phyloP scores from a whole-genome alignment of 2,329 filamentous ascomycete genomes.

The Neofusicoccum sp. region DNA sequence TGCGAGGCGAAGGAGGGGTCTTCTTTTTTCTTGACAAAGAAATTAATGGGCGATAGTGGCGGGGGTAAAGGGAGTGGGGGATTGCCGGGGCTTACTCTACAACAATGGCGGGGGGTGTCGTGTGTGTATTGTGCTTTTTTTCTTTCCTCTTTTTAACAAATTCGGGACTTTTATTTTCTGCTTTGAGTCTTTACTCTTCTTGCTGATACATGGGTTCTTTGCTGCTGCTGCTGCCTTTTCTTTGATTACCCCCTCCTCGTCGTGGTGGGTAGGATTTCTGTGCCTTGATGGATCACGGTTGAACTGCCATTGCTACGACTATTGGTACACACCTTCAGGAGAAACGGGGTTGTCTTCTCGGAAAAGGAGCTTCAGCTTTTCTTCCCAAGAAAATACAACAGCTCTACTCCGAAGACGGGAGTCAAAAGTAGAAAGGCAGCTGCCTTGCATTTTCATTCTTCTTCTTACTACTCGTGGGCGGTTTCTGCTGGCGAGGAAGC shows the following conservation, averaged over 20 bases:
- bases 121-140: not conserved
- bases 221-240: not conserved
- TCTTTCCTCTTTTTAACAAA: slow-evolving; percentile 4
- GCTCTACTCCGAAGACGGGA: too few relatives aligned
- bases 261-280: too few relatives aligned
- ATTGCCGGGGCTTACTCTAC: slow-evolving; percentile 7
- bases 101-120: not conserved
- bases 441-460: too few relatives aligned
- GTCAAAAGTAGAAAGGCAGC: too few relatives aligned
- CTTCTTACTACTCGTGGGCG: too few relatives aligned
- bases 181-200: not conserved
- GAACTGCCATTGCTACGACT: too few relatives aligned
- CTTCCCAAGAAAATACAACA: too few relatives aligned
- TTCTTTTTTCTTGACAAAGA: slow-evolving; percentile 3
- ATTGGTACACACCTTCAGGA: too few relatives aligned
- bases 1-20: slow-evolving; percentile 16
- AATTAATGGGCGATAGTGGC: slow-evolving; percentile 5
- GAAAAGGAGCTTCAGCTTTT: too few relatives aligned
- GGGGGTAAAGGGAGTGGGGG: not conserved
- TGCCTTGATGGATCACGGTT: too few relatives aligned
- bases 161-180: not conserved
- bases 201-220: not conserved
- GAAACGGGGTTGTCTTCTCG: too few relatives aligned
- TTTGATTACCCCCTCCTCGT: not conserved
- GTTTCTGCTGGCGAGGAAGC: too few relatives aligned